Evolutionary conservation across 768 basidiomycete genomes (phyloP), one percentile per base, ranked within the genome.

Genomic region (Russula abietina): DNA sequence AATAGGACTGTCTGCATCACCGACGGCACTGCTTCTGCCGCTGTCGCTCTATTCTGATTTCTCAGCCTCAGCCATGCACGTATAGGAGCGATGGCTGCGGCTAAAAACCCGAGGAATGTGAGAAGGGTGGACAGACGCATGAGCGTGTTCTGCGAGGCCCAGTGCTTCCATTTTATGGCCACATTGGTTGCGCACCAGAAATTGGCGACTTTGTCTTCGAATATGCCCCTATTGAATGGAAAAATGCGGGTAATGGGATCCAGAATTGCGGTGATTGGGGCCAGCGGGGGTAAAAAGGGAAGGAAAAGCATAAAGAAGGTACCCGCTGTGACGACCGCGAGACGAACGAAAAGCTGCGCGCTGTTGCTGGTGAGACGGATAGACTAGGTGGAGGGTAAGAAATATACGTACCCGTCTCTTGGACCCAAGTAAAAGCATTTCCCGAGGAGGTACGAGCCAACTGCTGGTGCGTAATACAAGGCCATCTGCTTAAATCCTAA

Each of bases 401-500:
- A 28, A 58, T n/a, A 57, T n/a, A 62, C 84, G 65, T 72, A 93
- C 93, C 93, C 93, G 52, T 80, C 70, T 9, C 69, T 67, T 30
- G 79, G 75, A n/a, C 93, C 92, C 9, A 95, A 77, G 72, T 85
- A 90, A 2, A 96, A 62, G 69, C 96, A 97, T 75, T 93, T 97
- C 5, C 91, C 93, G 2, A 96, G 74, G 7, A 97, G 77, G 73
- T 95, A 98, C 0, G 88, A 83, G 41, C 93, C 94, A n/a, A 98
- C 82, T 0, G 89, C 93, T 2, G 94, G 93, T 0, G 91, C 88
- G 71, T 94, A 98, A 71, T 97, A 96, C 30, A 97, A 76, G 3
- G 91, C 88, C 94, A 98, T 97, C 71, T 98, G 95, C 73, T 97
- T 97, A 79, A 96, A 95, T 3, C 88, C 83, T 22, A 98, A 80